Conservation (phyloP, 495 filamentous ascomycete genomes). For the Sabuloglossum arenarium region DNA sequence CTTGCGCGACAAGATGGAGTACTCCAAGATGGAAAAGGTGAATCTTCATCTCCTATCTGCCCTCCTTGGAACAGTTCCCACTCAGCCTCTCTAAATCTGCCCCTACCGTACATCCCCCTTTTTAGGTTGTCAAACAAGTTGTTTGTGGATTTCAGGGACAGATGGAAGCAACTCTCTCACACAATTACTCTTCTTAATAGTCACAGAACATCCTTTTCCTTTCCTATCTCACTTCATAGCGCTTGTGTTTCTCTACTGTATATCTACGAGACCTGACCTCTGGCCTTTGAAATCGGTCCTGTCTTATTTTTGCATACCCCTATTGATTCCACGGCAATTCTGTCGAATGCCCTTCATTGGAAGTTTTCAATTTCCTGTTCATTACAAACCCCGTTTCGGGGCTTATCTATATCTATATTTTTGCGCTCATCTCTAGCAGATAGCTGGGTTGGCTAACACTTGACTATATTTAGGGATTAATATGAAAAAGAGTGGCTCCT, state of each 20-base stretch:
- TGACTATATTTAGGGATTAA: background rate
- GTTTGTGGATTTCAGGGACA: background rate
- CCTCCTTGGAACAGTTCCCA: background rate
- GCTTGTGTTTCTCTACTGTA: background rate
- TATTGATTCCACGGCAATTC: no score
- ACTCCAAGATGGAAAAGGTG: conserved; percentile 31
- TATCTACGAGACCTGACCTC: background rate
- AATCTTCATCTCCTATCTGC: conserved; percentile 8
- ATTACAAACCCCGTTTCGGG: background rate
- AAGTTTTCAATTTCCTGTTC: no score
- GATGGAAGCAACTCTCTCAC: background rate
- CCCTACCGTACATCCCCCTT: background rate
- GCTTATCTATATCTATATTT: no score
- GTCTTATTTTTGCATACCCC: no score
- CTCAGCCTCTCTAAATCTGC: background rate
- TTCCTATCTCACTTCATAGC: background rate
- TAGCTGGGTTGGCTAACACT: background rate
- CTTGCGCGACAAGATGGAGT: conserved; percentile 46
- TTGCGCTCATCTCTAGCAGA: no score
- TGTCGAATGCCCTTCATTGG: no score
- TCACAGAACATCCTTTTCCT: background rate
- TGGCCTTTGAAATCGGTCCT: background rate
- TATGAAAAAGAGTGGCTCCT: background rate
- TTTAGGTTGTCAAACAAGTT: background rate
- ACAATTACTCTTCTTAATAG: background rate